Base-by-base conservation (phyloP, 1,284 basidiomycete genomes). In the Baeospora myosura region DNA sequence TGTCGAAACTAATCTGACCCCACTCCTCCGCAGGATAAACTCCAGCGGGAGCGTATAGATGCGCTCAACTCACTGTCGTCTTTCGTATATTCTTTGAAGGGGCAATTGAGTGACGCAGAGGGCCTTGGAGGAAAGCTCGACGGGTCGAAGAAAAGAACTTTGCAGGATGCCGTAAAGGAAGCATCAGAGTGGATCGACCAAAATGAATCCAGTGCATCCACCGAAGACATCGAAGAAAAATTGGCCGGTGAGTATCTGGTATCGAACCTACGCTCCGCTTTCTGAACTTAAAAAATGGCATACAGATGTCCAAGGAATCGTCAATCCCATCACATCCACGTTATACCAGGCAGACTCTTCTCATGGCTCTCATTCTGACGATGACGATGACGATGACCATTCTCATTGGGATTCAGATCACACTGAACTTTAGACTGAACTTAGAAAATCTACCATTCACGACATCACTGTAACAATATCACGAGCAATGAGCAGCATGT, bases 21-120 rank as follows among this genome's bases (percentile, higher is more conserved):
- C 21, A 12, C 7, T 5, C 37, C 8, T 12, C 4, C 4, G 32
- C 22, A 49, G 45, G 48, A 49, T 38, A 43, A 38, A 36, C 22
- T 43, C 6, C 53, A 59, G 32, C 49, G 53, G 22, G 57, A 63
- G 46, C 78, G 82, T 44, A 81, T 86, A 60, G 62, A 72, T 44
- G 67, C 81, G 51, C 79, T 86, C 69, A 81, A 81, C 65, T 66
- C 57, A 22, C 69, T 87, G 54, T 82, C 85, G 61, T 79, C 78
- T 32, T 89, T 86, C 71, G 66, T 84, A 22, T 90, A 85, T 74
- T 80, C 78, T 64, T 72, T 89, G 51, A 78, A 81, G 60, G 78
- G 80, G 66, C 78, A 80, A 25, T 52, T 84, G 43, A 65, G 66
- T 45, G 75, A 79, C 55, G 66, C 72, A 49, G 78, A 81, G 62